Conservation (phyloP, 2,329 filamentous ascomycete genomes). For the Acrocalymma vagum region DNA sequence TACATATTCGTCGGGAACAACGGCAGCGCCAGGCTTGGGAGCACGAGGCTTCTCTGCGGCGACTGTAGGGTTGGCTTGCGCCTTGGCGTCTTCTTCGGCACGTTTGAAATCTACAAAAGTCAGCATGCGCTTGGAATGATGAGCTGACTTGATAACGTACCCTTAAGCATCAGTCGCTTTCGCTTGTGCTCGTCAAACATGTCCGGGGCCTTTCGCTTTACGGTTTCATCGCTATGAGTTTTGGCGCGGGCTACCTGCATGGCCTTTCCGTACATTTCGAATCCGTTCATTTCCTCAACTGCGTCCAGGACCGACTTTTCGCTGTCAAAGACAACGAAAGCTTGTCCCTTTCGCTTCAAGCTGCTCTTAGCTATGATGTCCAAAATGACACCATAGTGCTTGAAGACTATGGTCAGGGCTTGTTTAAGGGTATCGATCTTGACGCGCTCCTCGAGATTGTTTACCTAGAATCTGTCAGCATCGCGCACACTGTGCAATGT, state of each 20-base stretch:
- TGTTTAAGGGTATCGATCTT: conserved; percentile 80
- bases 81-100: conserved; percentile 80
- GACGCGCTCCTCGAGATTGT: conserved; percentile 91
- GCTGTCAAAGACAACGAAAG: conserved; percentile 89
- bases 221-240: conserved; percentile 86
- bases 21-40: conserved; percentile 73
- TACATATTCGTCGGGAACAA: conserved; percentile 96
- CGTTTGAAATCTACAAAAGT: conserved; percentile 72
- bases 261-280: conserved; percentile 90
- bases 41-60: conserved; percentile 64
- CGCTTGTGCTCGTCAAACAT: conserved; percentile 89
- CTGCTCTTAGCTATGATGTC: conserved; percentile 91
- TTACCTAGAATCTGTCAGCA: conserved; percentile 56
- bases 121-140: conserved; percentile 42
- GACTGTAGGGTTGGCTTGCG: conserved; percentile 73
- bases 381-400: conserved; percentile 84
- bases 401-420: conserved; percentile 79
- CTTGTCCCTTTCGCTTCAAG: conserved; percentile 91
- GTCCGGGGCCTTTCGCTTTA: conserved; percentile 77
- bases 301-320: conserved; percentile 81
- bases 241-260: conserved; percentile 86
- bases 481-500: conserved; percentile 30
- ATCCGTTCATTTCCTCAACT: conserved; percentile 89
- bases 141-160: conserved; percentile 58
- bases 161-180: conserved; percentile 86